A percentile compares a stretch with the other conserved stretches of the same genome.
These are phyloP conservation scores for Suillus ampliporus DNA, from an alignment of 768 basidiomycete species.

Conservation along the genomic window DNA sequence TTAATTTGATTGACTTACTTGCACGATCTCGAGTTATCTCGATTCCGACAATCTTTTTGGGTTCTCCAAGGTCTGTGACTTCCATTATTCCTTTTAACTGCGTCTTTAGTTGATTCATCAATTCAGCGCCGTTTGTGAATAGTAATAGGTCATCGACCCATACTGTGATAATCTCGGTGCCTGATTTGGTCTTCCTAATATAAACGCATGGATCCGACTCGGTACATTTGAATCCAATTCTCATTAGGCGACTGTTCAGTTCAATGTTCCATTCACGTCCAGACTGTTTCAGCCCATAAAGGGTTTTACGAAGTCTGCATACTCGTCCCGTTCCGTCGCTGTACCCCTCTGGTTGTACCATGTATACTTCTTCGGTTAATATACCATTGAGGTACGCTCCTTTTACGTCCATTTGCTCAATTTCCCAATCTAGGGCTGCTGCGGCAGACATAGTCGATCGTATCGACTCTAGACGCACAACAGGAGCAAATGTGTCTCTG, in stretches of 20 bases:
- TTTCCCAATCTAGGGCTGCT: conserved; percentile 30
- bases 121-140: too few relatives aligned
- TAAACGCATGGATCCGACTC: conserved; percentile 30
- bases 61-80: too few relatives aligned
- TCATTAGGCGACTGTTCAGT: conserved; percentile 24
- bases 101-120: too few relatives aligned
- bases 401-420: conserved; percentile 36
- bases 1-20: too few relatives aligned
- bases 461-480: conserved; percentile 10
- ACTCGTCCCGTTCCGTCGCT: conserved; percentile 20
- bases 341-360: conserved; percentile 34
- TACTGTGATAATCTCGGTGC: too few relatives aligned
- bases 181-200: too few relatives aligned
- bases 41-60: too few relatives aligned
- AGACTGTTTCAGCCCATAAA: conserved; percentile 40
- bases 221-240: conserved; percentile 23
- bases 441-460: conserved; percentile 16
- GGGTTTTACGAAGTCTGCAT: conserved; percentile 24
- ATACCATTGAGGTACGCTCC: conserved; percentile 37
- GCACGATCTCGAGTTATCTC: too few relatives aligned
- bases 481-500: conserved; percentile 32
- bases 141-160: too few relatives aligned
- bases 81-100: too few relatives aligned
- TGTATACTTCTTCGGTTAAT: conserved; percentile 39
- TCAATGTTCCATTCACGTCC: conserved; percentile 37